Percentiles rank a stretch among this genome's conserved stretches.
Evolutionary conservation across 2,329 filamentous ascomycete genomes (phyloP).

Genomic region (Fusarium nematophilum): DNA sequence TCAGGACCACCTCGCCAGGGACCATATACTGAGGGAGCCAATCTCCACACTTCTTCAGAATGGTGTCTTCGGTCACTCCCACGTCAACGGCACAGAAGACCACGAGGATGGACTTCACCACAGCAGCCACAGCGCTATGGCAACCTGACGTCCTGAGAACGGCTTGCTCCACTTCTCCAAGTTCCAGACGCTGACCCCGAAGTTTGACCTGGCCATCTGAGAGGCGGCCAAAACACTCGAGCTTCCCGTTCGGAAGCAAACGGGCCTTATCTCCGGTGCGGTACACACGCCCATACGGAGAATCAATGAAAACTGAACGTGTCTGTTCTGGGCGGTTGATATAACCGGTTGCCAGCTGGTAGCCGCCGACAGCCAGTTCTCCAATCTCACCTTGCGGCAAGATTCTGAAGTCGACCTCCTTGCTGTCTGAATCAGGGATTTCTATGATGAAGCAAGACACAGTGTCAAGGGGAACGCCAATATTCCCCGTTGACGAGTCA

Average conservation of each 20-base stretch:
- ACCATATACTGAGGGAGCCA: slow-evolving; percentile 91
- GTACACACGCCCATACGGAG: slow-evolving; percentile 78
- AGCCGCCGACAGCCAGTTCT: slow-evolving; percentile 84
- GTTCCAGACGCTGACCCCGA: slow-evolving; percentile 83
- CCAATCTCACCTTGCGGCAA: slow-evolving; percentile 76
- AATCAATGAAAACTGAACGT: slow-evolving; percentile 74
- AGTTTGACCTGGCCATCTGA: slow-evolving; percentile 86
- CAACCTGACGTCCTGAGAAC: slow-evolving; percentile 71
- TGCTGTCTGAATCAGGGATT: slow-evolving; percentile 47
- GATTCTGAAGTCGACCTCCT: slow-evolving; percentile 56
- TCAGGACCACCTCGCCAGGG: slow-evolving; percentile 76
- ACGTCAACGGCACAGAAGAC: slow-evolving; percentile 74
- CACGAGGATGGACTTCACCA: slow-evolving; percentile 76
- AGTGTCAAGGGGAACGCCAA: slow-evolving; percentile 82
- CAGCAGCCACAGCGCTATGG: slow-evolving; percentile 73
- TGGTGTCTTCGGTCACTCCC: slow-evolving; percentile 47
- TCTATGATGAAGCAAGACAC: slow-evolving; percentile 81
- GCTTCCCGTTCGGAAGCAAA: slow-evolving; percentile 71
- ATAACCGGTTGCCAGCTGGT: slow-evolving; percentile 83
- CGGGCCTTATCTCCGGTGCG: slow-evolving; percentile 86
- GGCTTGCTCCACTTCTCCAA: slow-evolving; percentile 82
- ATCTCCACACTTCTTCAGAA: slow-evolving; percentile 71
- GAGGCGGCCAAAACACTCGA: slow-evolving; percentile 88
- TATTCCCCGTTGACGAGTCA: slow-evolving; percentile 70
- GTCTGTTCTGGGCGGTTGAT: slow-evolving; percentile 85